These are phyloP conservation scores for Cryptococcus amylolentus DNA, from an alignment of 1,284 basidiomycete genomes.

Conservation along the genomic window DNA sequence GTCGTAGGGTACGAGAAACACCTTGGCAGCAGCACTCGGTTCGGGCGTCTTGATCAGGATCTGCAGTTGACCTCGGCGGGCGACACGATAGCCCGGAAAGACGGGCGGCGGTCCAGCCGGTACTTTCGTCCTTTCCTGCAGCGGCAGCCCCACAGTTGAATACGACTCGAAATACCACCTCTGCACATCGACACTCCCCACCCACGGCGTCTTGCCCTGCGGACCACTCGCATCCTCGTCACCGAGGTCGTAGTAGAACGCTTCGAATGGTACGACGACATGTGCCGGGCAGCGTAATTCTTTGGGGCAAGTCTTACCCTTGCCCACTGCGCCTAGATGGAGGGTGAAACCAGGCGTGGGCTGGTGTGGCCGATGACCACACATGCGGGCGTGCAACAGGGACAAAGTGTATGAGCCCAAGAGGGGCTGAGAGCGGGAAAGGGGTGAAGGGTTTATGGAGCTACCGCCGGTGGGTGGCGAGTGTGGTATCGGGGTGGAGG, in stretches of 20 bases:
- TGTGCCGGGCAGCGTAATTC: slow-evolving; percentile 32
- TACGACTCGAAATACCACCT: slow-evolving; percentile 25
- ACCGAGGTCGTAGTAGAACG: slow-evolving; percentile 45
- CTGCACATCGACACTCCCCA: slow-evolving; percentile 44
- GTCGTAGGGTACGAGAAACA: slow-evolving; percentile 56
- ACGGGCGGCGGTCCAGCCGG: slow-evolving; percentile 26
- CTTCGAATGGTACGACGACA: slow-evolving; percentile 38
- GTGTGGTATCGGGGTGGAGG: not conserved
- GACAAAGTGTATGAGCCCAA: slow-evolving; percentile 43
- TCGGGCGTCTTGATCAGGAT: slow-evolving; percentile 52
- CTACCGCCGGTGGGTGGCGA: not conserved
- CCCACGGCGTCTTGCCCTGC: slow-evolving; percentile 40
- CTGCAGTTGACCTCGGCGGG: slow-evolving; percentile 54
- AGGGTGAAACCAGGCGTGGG: slow-evolving; percentile 16
- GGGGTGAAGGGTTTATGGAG: slow-evolving; percentile 17
- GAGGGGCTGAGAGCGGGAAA: slow-evolving; percentile 42
- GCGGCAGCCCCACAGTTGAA: not conserved
- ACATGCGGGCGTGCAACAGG: slow-evolving; percentile 43
- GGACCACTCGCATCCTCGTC: slow-evolving; percentile 4
- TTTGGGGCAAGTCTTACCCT: slow-evolving; percentile 25
- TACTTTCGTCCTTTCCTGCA: not conserved
- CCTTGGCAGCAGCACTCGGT: slow-evolving; percentile 49
- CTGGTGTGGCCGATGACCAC: slow-evolving; percentile 31
- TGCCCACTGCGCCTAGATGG: slow-evolving; percentile 26
- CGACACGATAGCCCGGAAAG: slow-evolving; percentile 54